Evolutionary conservation across 2,329 filamentous ascomycete genomes (phyloP).

Genomic region (Ambrosiella xylebori): DNA sequence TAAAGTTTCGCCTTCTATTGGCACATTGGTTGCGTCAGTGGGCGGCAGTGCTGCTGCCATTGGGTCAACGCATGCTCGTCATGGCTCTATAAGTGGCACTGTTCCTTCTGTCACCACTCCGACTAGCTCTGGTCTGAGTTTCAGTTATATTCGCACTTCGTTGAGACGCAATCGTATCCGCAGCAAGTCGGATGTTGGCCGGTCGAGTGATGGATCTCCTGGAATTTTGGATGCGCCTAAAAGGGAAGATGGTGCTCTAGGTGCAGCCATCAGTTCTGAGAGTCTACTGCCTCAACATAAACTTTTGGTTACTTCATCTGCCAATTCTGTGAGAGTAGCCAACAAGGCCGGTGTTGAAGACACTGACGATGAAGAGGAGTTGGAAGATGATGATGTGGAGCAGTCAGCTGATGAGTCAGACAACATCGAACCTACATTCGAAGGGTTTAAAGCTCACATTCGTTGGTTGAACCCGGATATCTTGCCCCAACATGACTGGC

Average conservation of each 20-base stretch:
- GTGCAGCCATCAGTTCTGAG: constrained; percentile 25
- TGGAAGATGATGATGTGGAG: constrained; percentile 42
- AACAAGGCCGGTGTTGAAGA: constrained; percentile 21
- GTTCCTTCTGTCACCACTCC: constrained; percentile 30
- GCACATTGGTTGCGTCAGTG: constrained; percentile 40
- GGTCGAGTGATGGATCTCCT: constrained; percentile 23
- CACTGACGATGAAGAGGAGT: constrained; percentile 43
- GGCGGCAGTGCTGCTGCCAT: constrained; percentile 37
- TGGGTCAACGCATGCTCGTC: constrained; percentile 32
- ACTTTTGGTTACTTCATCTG: neutral
- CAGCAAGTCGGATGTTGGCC: constrained; percentile 37
- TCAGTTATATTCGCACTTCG: neutral
- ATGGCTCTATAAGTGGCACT: constrained; percentile 34
- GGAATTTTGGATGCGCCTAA: constrained; percentile 35
- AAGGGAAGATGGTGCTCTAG: constrained; percentile 35
- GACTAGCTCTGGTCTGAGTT: constrained; percentile 31
- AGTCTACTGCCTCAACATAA: neutral
- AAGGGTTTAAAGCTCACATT: constrained; percentile 63
- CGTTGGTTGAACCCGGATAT: constrained; percentile 57
- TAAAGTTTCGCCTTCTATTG: constrained; percentile 33
- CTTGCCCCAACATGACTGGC: constrained; percentile 27
- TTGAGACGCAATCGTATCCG: constrained; percentile 29
- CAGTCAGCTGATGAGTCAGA: constrained; percentile 42
- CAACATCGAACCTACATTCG: constrained; percentile 52
- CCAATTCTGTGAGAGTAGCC: neutral